Conservation (phyloP, 2,329 filamentous ascomycete genomes). For the Beauveria australis region DNA sequence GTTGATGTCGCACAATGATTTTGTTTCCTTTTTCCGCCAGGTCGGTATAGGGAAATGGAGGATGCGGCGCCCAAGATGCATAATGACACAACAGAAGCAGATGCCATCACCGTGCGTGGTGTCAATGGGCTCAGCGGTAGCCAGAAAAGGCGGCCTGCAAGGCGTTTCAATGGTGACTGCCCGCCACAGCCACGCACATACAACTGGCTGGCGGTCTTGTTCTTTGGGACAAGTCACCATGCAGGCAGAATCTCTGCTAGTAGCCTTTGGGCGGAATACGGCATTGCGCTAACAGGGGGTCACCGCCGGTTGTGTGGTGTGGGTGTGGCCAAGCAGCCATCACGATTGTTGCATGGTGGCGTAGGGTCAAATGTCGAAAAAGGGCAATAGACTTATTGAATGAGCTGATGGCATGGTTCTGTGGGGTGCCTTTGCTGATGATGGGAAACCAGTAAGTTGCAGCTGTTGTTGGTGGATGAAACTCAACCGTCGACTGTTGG, state of each 20-base stretch:
- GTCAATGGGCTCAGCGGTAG: neutral
- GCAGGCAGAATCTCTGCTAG: neutral
- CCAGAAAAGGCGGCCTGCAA: neutral
- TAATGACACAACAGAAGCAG: neutral
- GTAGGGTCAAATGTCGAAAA: no score
- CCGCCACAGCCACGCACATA: neutral
- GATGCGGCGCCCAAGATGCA: neutral
- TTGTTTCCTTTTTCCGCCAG: neutral
- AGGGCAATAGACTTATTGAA: no score
- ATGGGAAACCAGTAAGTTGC: no score
- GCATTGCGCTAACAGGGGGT: neutral
- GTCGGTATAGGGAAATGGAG: neutral
- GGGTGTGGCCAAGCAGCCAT: conserved; percentile 2
- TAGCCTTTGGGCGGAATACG: neutral
- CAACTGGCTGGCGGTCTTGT: neutral
- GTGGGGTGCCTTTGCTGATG: no score
- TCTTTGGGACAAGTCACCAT: neutral
- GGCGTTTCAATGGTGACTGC: neutral
- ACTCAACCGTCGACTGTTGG: neutral
- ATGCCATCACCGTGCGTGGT: no score
- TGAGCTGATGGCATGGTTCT: no score
- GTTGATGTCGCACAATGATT: neutral
- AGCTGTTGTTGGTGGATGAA: neutral
- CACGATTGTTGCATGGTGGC: neutral
- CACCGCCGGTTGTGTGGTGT: neutral